A percentile compares a stretch with the other conserved stretches of the same genome.
Conservation (phyloP, 345 rosid species). For the Populus tremula region DNA sequence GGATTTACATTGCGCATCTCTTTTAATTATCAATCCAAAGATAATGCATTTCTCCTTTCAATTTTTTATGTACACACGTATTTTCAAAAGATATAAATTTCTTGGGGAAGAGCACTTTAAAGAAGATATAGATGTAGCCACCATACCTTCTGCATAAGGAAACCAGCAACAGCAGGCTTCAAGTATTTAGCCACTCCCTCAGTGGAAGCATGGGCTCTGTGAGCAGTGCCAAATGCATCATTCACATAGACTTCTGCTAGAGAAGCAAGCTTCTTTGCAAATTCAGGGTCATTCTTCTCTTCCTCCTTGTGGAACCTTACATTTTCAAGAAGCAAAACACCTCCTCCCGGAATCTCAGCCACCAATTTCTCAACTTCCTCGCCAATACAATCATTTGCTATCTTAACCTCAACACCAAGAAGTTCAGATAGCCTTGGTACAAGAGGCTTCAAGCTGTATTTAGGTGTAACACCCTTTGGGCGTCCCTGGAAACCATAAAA, state of each 20-base stretch:
- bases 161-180: slow-evolving; percentile 96
- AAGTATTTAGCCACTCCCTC: slow-evolving; percentile 77
- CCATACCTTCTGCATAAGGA: slow-evolving; percentile 86
- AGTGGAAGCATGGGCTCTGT: slow-evolving; percentile 95
- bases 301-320: slow-evolving; percentile 92
- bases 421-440: slow-evolving; percentile 86
- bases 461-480: slow-evolving; percentile 93
- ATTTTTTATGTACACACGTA: not conserved
- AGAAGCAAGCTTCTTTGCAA: slow-evolving; percentile 71
- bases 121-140: not conserved
- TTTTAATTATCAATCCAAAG: not conserved
- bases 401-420: slow-evolving; percentile 80
- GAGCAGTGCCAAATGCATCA: slow-evolving; percentile 81
- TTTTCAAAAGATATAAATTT: not conserved
- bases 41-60: not conserved
- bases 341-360: slow-evolving; percentile 63
- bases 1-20: too few species aligned
- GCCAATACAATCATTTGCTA: slow-evolving; percentile 82
- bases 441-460: slow-evolving; percentile 92
- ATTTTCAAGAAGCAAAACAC: slow-evolving; percentile 82
- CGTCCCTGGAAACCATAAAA: slow-evolving; percentile 63
- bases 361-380: slow-evolving; percentile 73
- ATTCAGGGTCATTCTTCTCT: slow-evolving; percentile 91
- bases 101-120: not conserved
- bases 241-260: slow-evolving; percentile 32